Conservation (phyloP, 345 rosid genomes). For the Brassica incana region DNA sequence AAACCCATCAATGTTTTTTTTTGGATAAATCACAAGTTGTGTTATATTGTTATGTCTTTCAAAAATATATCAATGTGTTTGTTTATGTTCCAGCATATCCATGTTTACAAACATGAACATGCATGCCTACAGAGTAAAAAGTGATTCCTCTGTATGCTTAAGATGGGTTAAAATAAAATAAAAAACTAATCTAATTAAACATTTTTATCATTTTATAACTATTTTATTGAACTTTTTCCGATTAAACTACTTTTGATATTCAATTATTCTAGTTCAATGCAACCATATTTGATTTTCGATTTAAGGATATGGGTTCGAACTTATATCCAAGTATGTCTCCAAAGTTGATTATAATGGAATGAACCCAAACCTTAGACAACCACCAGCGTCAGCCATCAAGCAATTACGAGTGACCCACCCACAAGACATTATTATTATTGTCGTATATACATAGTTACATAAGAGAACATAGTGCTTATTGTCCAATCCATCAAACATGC, state of each 20-base stretch:
- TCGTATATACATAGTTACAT: constrained; percentile 19
- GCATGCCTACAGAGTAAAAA: no score
- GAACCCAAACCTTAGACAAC: neutral
- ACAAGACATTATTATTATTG: constrained; percentile 32
- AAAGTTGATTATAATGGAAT: neutral
- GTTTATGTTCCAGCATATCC: no score
- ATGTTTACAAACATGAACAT: no score
- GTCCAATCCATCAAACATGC: constrained; percentile 2
- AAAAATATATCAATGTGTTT: no score
- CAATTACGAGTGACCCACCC: neutral
- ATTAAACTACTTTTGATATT: neutral
- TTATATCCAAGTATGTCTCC: neutral
- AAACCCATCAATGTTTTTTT: no score
- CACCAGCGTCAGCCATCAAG: neutral
- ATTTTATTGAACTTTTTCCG: no score
- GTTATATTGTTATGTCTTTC: no score
- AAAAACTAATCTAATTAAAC: no score
- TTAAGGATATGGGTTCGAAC: neutral
- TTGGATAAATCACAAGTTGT: no score
- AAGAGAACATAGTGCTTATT: constrained; percentile 9
- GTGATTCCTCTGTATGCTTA: no score
- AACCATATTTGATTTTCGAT: neutral
- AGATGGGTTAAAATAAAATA: no score
- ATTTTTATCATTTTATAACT: no score
- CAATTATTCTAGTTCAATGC: neutral